Conservation (phyloP, 1,284 basidiomycete genomes). For the Flammula alnicola region DNA sequence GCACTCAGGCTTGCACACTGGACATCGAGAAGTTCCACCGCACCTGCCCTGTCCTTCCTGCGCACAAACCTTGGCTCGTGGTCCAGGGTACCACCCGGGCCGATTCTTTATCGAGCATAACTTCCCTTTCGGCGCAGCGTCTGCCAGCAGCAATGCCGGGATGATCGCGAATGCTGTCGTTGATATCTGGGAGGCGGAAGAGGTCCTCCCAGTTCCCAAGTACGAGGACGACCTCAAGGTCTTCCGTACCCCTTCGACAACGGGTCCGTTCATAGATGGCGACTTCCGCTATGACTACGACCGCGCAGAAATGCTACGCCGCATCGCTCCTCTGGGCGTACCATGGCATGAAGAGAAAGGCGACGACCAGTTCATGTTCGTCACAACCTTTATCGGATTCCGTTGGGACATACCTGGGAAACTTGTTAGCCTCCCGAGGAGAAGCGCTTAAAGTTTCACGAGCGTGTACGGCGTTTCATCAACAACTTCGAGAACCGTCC, state of each 20-base stretch:
- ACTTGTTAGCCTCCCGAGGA: too few relatives aligned
- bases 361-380: too few relatives aligned
- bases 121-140: constrained; percentile 34
- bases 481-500: too few relatives aligned
- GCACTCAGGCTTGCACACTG: constrained; percentile 35
- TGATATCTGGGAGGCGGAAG: constrained; percentile 30
- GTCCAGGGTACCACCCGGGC: constrained; percentile 23
- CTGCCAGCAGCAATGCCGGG: constrained; percentile 33
- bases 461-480: too few relatives aligned
- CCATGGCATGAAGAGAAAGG: too few relatives aligned
- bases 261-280: constrained; percentile 12
- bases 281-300: constrained; percentile 1
- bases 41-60: constrained; percentile 31
- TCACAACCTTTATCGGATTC: too few relatives aligned
- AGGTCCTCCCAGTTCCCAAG: constrained; percentile 29
- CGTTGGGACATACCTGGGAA: too few relatives aligned
- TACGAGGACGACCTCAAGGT: constrained; percentile 39
- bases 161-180: constrained; percentile 34
- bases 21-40: constrained; percentile 40
- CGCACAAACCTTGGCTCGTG: constrained; percentile 35
- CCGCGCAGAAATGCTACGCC: too few relatives aligned
- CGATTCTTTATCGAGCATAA: constrained; percentile 33
- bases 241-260: constrained; percentile 26
- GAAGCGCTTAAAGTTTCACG: too few relatives aligned
- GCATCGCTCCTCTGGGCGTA: too few relatives aligned